Base-by-base conservation (phyloP, 306 rosid genomes). In the Vigna hirtella region DNA sequence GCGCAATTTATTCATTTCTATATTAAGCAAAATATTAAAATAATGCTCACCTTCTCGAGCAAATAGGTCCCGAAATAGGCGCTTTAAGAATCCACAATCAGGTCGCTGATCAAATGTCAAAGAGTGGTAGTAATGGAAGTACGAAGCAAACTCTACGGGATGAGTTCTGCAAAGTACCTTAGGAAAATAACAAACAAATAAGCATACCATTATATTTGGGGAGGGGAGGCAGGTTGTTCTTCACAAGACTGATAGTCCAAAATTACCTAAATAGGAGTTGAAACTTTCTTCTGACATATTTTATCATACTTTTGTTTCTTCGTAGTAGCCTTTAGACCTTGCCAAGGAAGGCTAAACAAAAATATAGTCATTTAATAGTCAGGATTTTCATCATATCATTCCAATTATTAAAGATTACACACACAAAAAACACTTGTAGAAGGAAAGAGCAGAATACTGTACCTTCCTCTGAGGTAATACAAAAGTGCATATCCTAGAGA, bases 261-360 rank as follows among this genome's bases (percentile, higher is more conserved):
- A 59, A 85, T 78, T 56, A 91, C 99, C 97, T 95, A 97, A 62
- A 95, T 93, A 57, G 99, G 98, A 79, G 98, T 95, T 76, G 99
- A 95, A 79, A 91, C 51, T 85, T 95, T 93, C 89, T 91, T 95
- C 84, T 95, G 96, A 47, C 98, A 91, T 82, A 93, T 95, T 85
- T 96, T 93, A 81, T 96, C 98, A 86, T 96, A 96, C 69, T 96
- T 93, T 85, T 96, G 98, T 82, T 96, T 96, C 90, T 96, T 93
- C 16, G 99, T 93, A 59, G 94, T 94, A 79, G 98, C 99, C 87
- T 89, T 93, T 68, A 96, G 90, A 18, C 20, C 20, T 18, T 18
- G 20, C 20, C 20, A 18, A 18, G 20, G 20, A 18, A 18, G 20
- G 20, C 20, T 18, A 18, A 18, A 18, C 20, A 18, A 0, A 18